These are phyloP conservation scores for Talaromyces liani DNA, from an alignment of 495 filamentous ascomycete genomes.

Conservation along the genomic window DNA sequence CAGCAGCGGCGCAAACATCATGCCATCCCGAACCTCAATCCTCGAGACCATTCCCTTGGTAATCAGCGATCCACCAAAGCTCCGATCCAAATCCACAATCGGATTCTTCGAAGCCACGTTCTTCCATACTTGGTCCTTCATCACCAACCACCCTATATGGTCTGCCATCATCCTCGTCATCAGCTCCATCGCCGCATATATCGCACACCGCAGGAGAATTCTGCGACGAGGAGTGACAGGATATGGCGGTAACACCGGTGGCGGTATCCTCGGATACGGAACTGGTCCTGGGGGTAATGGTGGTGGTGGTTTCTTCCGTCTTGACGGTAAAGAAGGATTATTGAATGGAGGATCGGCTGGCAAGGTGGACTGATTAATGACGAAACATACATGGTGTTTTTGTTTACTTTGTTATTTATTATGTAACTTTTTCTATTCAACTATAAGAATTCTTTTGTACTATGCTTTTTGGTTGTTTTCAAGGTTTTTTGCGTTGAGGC, in stretches of 20 bases:
- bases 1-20: constrained; percentile 76
- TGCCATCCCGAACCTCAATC: constrained; percentile 87
- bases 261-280: constrained; percentile 39
- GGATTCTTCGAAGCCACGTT: constrained; percentile 68
- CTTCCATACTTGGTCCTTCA: constrained; percentile 63
- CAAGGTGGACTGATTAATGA: constrained; percentile 65
- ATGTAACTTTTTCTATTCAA: background rate
- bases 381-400: background rate
- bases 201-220: constrained; percentile 25
- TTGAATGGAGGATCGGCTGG: constrained; percentile 50
- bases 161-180: constrained; percentile 53
- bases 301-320: constrained; percentile 62
- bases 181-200: constrained; percentile 20
- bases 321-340: constrained; percentile 72
- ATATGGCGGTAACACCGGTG: constrained; percentile 17
- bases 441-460: background rate
- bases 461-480: constrained; percentile 4
- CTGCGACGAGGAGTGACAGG: constrained; percentile 22
- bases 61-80: constrained; percentile 64
- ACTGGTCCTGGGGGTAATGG: constrained; percentile 26
- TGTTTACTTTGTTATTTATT: constrained; percentile 1
- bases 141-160: constrained; percentile 65
- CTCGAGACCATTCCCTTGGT: constrained; percentile 86
- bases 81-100: constrained; percentile 81
- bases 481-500: background rate